A percentile compares a stretch with the other conserved stretches of the same genome.
Evolutionary conservation across 768 basidiomycete species (phyloP).

Genomic region (Phaeotremella skinneri): DNA sequence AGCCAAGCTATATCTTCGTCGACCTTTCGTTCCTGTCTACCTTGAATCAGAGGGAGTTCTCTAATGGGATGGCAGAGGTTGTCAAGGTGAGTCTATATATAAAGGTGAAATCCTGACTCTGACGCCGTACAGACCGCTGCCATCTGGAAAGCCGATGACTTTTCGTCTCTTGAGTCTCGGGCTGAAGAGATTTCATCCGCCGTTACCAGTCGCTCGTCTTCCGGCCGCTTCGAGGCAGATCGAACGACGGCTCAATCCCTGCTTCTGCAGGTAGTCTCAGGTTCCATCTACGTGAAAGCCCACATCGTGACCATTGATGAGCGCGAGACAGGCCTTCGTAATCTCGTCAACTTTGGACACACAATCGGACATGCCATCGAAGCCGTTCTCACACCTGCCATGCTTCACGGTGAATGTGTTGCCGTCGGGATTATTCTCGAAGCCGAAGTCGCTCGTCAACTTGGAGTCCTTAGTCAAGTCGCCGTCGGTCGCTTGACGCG

Average conservation of each 20-base stretch:
- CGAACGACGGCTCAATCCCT: constrained; percentile 72
- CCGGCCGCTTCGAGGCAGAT: constrained; percentile 55
- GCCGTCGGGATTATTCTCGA: constrained; percentile 95
- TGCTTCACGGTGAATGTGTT: constrained; percentile 96
- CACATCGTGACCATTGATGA: constrained; percentile 97
- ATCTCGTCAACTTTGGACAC: constrained; percentile 98
- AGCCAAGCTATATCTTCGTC: constrained; percentile 95
- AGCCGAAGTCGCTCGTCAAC: constrained; percentile 83
- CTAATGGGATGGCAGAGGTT: constrained; percentile 99
- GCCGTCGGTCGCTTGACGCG: constrained; percentile 85
- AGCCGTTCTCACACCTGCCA: constrained; percentile 85
- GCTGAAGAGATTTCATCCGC: constrained; percentile 79
- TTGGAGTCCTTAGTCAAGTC: constrained; percentile 85
- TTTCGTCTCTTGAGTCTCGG: constrained; percentile 79
- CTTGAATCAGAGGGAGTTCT: constrained; percentile 84
- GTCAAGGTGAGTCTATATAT: constrained; percentile 68
- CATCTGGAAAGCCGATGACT: constrained; percentile 94
- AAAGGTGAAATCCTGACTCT: constrained; percentile 4
- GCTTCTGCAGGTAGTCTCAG: constrained; percentile 84
- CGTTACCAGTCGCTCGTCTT: constrained; percentile 66
- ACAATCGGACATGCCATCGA: constrained; percentile 98
- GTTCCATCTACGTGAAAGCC: constrained; percentile 90
- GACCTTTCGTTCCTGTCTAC: constrained; percentile 94
- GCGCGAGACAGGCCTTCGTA: constrained; percentile 92
- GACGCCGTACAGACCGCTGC: constrained; percentile 78